Evolutionary conservation across 2,329 filamentous ascomycete species (phyloP), one percentile per base, ranked within the genome.

Genomic region (Fusarium tjaetaba): DNA sequence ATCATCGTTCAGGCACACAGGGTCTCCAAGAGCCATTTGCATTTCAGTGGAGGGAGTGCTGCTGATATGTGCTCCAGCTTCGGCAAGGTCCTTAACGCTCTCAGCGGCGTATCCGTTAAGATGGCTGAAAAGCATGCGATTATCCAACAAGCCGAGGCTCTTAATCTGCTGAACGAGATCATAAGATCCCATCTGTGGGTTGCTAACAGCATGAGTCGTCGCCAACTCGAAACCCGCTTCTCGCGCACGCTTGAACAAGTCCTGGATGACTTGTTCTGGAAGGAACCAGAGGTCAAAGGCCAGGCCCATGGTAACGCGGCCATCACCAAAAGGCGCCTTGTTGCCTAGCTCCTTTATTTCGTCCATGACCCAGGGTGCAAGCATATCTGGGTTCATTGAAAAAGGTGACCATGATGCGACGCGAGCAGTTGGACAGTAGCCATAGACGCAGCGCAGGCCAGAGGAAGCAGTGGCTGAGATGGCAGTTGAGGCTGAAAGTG

Each of bases 201-300:
- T 71, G 0, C 30, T 48, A 24, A 56, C 62, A 22, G 48, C 56
- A 26, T 71, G 68, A 2, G 68, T 66, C 1, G 68, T 71, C 2
- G 46, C 34, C 1, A 71, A 6, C 4, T 45, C 51, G 1, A 52
- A 15, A 7, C 68, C 69, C 0, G 32, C 57, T 7, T 57, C 45
- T 6, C 48, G 51, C 0, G 64, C 69, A 15, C 36, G 15, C 3
- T 64, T 5, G 7, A 71, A 71, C 1, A 59, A 7, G 8, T 56
- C 45, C 15, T 53, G 36, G 1, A 67, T 26, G 1, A 67, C 30
- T 1, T 45, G 28, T 4, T 49, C 57, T 1, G 68, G 67, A 4
- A 71, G 18, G 5, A 71, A 71, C 48, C 62, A 71, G 1, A 61
- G 32, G 13, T 71, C 67, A 38, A 72, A 72, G 2, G 70, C 70